Percentiles rank a stretch among this genome's conserved stretches.
Conservation (phyloP, 1,139 yeast species). For the Zygotorulaspora mrakii region DNA sequence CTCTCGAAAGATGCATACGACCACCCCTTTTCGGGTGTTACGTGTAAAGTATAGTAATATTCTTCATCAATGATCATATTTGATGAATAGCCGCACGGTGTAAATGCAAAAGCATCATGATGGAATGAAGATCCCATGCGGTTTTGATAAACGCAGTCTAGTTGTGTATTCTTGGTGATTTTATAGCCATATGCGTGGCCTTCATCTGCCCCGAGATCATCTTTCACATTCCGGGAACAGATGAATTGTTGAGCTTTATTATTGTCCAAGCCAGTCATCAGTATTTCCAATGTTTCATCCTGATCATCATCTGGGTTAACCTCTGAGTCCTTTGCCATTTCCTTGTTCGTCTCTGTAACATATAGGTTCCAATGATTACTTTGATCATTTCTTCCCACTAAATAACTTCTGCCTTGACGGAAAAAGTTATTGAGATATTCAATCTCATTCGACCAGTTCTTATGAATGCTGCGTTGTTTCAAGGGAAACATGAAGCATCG, state of each 20-base stretch:
- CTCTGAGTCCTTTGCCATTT: conserved; percentile 12
- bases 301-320: conserved; percentile 23
- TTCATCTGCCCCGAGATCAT: conserved; percentile 50
- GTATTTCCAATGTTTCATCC: conserved; percentile 82
- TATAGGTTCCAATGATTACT: conserved; percentile 88
- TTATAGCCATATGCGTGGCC: conserved; percentile 74
- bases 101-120: conserved; percentile 86
- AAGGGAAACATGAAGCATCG: conserved; percentile 92
- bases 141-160: conserved; percentile 53
- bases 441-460: conserved; percentile 81
- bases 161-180: conserved; percentile 58
- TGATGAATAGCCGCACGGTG: conserved; percentile 96
- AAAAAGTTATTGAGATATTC: conserved; percentile 62
- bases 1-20: conserved; percentile 96
- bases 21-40: conserved; percentile 92
- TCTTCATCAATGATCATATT: conserved; percentile 65
- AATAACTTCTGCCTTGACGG: conserved; percentile 59
- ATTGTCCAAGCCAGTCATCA: conserved; percentile 82
- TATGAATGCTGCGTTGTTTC: conserved; percentile 75
- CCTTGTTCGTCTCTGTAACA: conserved; percentile 47
- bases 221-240: conserved; percentile 51
- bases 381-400: conserved; percentile 74
- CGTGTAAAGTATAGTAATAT: conserved; percentile 84
- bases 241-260: conserved; percentile 58
- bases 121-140: conserved; percentile 38